phyloP scores from a whole-genome alignment of 768 basidiomycete species.

The Cubamyces lactineus region DNA sequence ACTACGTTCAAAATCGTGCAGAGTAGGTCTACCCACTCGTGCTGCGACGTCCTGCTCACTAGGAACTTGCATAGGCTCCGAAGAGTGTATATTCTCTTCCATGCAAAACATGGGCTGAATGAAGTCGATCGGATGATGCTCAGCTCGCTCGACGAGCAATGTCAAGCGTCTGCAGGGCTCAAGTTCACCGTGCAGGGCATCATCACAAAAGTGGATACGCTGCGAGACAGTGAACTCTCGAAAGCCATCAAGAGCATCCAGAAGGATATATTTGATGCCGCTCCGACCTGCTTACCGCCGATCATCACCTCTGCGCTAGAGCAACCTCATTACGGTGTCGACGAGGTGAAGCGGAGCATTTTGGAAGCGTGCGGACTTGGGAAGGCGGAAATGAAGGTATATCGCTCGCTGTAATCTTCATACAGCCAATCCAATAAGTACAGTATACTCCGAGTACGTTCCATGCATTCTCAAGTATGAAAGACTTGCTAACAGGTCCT shows the following conservation, averaged over 20 bases:
- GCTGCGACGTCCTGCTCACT: neutral
- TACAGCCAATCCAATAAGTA: neutral
- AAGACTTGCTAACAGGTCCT: no score
- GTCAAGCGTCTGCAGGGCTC: conserved; percentile 39
- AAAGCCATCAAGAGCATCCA: conserved; percentile 46
- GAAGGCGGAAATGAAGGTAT: conserved; percentile 15
- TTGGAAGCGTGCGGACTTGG: conserved; percentile 56
- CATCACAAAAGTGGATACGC: conserved; percentile 70
- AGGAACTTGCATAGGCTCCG: conserved; percentile 50
- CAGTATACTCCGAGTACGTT: neutral
- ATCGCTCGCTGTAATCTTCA: conserved; percentile 2
- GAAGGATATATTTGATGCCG: conserved; percentile 52
- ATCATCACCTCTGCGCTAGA: conserved; percentile 59
- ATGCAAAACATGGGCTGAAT: conserved; percentile 65
- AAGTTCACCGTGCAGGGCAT: conserved; percentile 69
- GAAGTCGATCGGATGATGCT: conserved; percentile 66
- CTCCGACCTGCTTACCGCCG: conserved; percentile 67
- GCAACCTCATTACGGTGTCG: conserved; percentile 57
- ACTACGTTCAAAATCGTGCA: conserved; percentile 61
- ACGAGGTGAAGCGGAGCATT: conserved; percentile 59
- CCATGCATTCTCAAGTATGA: no score
- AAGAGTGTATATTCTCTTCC: conserved; percentile 72
- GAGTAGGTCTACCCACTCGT: conserved; percentile 47
- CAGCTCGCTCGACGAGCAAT: conserved; percentile 45
- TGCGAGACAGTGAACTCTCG: conserved; percentile 39